phyloP scores from a whole-genome alignment of 306 rosid species.

The Psophocarpus tetragonolobus region DNA sequence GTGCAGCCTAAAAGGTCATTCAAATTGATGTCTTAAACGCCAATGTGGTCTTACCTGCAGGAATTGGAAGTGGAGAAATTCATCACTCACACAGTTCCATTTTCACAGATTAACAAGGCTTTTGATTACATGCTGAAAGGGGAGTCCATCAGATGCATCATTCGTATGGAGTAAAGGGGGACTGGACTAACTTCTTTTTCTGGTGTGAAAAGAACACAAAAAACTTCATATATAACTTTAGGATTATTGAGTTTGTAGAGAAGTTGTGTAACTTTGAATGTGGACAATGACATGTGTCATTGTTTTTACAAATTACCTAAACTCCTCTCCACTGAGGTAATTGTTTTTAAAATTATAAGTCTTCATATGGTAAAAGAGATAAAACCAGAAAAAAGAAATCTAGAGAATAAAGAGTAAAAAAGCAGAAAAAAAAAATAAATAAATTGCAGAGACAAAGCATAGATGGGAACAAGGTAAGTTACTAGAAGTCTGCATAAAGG shows the following conservation, averaged over 20 bases:
- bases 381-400: not conserved
- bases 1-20: not conserved
- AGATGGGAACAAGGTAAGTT: no score
- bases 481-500: no score
- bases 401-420: not conserved
- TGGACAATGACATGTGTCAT: not conserved
- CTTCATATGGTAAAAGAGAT: not conserved
- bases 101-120: constrained; percentile 77
- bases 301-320: not conserved
- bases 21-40: not conserved
- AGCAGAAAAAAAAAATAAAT: no score
- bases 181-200: not conserved
- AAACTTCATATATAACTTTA: not conserved
- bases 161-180: constrained; percentile 47
- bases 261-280: not conserved
- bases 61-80: constrained; percentile 79
- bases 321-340: not conserved
- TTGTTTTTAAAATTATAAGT: not conserved
- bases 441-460: no score
- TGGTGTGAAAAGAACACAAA: not conserved
- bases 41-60: constrained; percentile 37
- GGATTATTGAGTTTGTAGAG: constrained; percentile 1
- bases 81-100: constrained; percentile 68
- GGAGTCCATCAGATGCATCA: constrained; percentile 68
- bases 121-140: constrained; percentile 74